Percentiles rank a stretch among this genome's conserved stretches.
phyloP scores from a whole-genome alignment of 2,329 filamentous ascomycete genomes.

The Diaporthe citri region DNA sequence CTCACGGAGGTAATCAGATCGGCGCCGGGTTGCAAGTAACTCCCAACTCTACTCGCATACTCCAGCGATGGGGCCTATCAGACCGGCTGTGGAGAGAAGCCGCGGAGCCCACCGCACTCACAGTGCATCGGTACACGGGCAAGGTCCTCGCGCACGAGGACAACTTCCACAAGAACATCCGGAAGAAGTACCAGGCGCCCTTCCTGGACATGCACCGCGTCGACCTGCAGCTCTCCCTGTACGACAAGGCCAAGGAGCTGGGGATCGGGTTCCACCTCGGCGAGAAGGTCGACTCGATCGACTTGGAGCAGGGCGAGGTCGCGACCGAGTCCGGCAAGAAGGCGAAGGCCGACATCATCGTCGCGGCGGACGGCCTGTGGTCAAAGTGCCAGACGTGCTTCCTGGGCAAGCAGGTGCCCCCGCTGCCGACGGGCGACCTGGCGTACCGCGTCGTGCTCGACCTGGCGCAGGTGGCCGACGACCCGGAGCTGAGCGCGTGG shows the following conservation, averaged over 20 bases:
- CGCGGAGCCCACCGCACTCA: constrained; percentile 44
- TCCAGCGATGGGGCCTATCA: constrained; percentile 45
- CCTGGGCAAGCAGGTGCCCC: constrained; percentile 59
- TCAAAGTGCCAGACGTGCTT: constrained; percentile 66
- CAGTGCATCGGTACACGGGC: constrained; percentile 48
- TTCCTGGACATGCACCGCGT: constrained; percentile 64
- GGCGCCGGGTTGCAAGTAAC: constrained; percentile 48
- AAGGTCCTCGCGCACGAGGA: constrained; percentile 48
- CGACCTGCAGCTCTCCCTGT: constrained; percentile 69
- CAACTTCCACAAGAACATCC: constrained; percentile 44
- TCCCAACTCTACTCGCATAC: constrained; percentile 47
- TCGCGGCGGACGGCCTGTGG: constrained; percentile 76
- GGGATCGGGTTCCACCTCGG: constrained; percentile 65
- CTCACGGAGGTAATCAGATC: constrained; percentile 18
- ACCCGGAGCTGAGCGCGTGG: constrained; percentile 63
- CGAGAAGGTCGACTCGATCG: constrained; percentile 59
- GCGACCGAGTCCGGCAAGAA: constrained; percentile 53
- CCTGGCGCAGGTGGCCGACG: constrained; percentile 61
- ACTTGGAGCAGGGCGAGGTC: constrained; percentile 60
- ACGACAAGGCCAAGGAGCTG: constrained; percentile 62
- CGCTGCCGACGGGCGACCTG: constrained; percentile 72
- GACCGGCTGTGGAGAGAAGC: constrained; percentile 42
- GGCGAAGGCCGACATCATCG: constrained; percentile 66
- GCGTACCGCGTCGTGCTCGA: constrained; percentile 73
- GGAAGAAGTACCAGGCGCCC: constrained; percentile 48